Evolutionary conservation across 2,329 filamentous ascomycete species (phyloP).

Genomic region (Scedosporium apiospermum): DNA sequence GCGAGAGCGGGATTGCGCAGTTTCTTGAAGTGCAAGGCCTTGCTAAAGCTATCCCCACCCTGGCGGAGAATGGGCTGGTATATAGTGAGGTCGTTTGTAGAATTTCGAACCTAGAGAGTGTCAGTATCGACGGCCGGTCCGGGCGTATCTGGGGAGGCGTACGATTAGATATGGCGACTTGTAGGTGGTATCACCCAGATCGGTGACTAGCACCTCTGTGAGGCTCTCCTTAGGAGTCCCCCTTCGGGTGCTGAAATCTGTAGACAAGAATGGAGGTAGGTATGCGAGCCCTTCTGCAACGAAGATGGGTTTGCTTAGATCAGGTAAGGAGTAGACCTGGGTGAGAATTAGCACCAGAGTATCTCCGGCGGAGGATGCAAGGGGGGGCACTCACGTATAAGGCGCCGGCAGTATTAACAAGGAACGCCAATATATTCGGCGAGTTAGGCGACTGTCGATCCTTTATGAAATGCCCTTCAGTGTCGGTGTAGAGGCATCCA

Average conservation of each 20-base stretch:
- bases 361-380: background rate
- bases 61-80: slow-evolving; percentile 66
- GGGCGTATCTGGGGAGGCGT: slow-evolving; percentile 21
- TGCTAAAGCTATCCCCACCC: slow-evolving; percentile 34
- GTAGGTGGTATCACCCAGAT: slow-evolving; percentile 67
- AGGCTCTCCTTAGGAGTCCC: slow-evolving; percentile 64
- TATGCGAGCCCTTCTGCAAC: slow-evolving; percentile 68
- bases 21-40: slow-evolving; percentile 67
- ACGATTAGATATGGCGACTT: slow-evolving; percentile 75
- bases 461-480: slow-evolving; percentile 42
- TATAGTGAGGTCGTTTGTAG: slow-evolving; percentile 72
- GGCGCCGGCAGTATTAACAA: slow-evolving; percentile 66
- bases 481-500: slow-evolving; percentile 74
- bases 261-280: slow-evolving; percentile 65
- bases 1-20: slow-evolving; percentile 59
- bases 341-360: background rate
- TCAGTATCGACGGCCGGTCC: slow-evolving; percentile 6
- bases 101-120: slow-evolving; percentile 57
- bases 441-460: slow-evolving; percentile 31
- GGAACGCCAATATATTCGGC: slow-evolving; percentile 57
- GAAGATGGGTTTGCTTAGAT: slow-evolving; percentile 63
- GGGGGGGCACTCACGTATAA: slow-evolving; percentile 51
- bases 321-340: slow-evolving; percentile 69
- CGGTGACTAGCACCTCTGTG: slow-evolving; percentile 71
- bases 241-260: slow-evolving; percentile 59